These are phyloP conservation scores for Monosporascus ibericus DNA, from an alignment of 2,329 filamentous ascomycete species.

Conservation along the genomic window DNA sequence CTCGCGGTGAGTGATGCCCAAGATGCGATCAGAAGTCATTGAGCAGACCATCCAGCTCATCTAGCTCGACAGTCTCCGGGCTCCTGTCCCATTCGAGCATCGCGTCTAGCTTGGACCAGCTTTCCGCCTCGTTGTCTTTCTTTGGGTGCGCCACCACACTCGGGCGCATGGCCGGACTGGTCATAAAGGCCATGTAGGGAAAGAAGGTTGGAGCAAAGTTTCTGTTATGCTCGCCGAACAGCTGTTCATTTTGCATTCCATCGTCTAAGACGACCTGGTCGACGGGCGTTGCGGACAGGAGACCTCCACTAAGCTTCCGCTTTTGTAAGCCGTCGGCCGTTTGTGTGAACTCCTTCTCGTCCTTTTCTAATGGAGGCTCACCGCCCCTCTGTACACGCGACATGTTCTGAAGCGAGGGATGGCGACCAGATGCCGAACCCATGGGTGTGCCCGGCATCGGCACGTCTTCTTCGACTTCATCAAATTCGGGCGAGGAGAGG, in stretches of 20 bases:
- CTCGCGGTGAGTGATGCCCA: background rate
- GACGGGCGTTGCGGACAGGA: constrained; percentile 29
- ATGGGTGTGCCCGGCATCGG: constrained; percentile 56
- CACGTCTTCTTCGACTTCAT: constrained; percentile 60
- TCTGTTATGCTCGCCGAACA: constrained; percentile 42
- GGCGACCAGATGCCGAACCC: constrained; percentile 41
- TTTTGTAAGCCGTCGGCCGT: constrained; percentile 80
- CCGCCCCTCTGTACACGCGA: constrained; percentile 64
- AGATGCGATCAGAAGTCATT: constrained; percentile 55
- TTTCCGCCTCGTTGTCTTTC: constrained; percentile 35
- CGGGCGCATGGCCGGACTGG: constrained; percentile 51
- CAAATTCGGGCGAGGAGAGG: constrained; percentile 79
- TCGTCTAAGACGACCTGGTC: constrained; percentile 36
- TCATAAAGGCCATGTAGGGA: constrained; percentile 38
- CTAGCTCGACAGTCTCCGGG: constrained; percentile 84
- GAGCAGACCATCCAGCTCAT: constrained; percentile 86
- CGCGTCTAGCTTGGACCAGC: constrained; percentile 38
- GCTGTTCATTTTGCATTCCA: constrained; percentile 41
- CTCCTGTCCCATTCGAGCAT: constrained; percentile 58
- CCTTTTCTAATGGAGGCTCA: constrained; percentile 84
- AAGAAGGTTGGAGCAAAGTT: constrained; percentile 25
- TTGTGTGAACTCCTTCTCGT: constrained; percentile 95
- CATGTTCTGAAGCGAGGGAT: constrained; percentile 32
- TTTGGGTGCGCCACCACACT: constrained; percentile 36
- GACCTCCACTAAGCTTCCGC: constrained; percentile 48